Percentiles rank a stretch among this genome's conserved stretches.
These are phyloP conservation scores for Kwoniella shandongensis DNA, from an alignment of 768 basidiomycete genomes.

Conservation along the genomic window DNA sequence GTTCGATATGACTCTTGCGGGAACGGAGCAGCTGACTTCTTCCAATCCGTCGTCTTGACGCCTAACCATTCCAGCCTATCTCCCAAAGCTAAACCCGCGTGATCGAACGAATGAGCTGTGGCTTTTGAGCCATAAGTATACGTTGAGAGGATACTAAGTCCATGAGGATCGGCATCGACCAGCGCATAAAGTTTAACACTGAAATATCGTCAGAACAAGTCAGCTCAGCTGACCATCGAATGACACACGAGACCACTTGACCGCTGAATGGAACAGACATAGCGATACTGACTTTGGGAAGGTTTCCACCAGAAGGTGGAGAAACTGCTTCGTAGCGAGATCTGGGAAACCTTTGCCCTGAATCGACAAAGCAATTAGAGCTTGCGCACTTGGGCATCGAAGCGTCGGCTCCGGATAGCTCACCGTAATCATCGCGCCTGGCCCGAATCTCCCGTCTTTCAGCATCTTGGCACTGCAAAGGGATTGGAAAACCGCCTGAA, in stretches of 20 bases:
- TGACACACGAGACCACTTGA: too few species aligned
- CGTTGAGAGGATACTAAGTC: slow-evolving; percentile 84
- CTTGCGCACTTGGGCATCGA: too few species aligned
- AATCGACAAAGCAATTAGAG: too few species aligned
- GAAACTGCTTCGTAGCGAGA: slow-evolving; percentile 79
- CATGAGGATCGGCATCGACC: slow-evolving; percentile 89
- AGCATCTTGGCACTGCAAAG: slow-evolving; percentile 65
- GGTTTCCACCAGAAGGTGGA: slow-evolving; percentile 68
- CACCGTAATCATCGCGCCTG: slow-evolving; percentile 78
- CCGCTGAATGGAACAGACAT: too few species aligned
- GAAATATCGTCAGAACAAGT: too few species aligned
- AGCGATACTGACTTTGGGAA: slow-evolving; percentile 72
- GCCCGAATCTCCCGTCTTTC: slow-evolving; percentile 60
- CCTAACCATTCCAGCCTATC: slow-evolving; percentile 77
- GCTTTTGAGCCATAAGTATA: slow-evolving; percentile 76
- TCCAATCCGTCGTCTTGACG: slow-evolving; percentile 67
- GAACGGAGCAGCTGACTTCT: slow-evolving; percentile 57
- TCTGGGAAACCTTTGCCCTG: slow-evolving; percentile 99
- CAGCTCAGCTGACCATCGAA: neutral
- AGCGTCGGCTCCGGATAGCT: too few species aligned
- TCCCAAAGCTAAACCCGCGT: slow-evolving; percentile 63
- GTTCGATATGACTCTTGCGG: neutral
- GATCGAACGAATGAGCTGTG: slow-evolving; percentile 66
- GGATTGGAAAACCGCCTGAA: slow-evolving; percentile 90
- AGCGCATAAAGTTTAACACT: slow-evolving; percentile 77